These are phyloP conservation scores for Termitomyces sp. DNA, from an alignment of 768 basidiomycete species.

Conservation along the genomic window DNA sequence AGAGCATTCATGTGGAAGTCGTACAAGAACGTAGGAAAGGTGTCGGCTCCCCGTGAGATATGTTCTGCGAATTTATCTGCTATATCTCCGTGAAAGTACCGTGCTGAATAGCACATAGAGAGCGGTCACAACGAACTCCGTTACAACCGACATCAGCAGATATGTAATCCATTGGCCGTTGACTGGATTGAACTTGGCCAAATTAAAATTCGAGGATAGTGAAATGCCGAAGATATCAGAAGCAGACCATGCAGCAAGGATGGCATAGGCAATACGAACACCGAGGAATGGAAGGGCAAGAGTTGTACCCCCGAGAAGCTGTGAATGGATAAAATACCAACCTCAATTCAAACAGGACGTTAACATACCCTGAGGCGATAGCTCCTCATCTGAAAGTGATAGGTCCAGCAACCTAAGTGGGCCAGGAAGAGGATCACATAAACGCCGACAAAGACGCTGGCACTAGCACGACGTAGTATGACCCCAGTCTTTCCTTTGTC, in stretches of 20 bases:
- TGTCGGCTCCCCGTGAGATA: not conserved
- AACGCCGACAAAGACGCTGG: conserved; percentile 34
- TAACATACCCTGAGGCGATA: conserved; percentile 39
- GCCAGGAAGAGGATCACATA: conserved; percentile 34
- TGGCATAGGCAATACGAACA: conserved; percentile 48
- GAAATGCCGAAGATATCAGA: conserved; percentile 34
- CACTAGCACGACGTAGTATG: conserved; percentile 36
- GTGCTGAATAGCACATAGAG: conserved; percentile 46
- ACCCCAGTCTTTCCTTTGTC: conserved; percentile 26
- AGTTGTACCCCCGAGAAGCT: conserved; percentile 55
- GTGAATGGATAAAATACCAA: not conserved
- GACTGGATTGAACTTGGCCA: conserved; percentile 51
- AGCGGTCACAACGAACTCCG: conserved; percentile 48
- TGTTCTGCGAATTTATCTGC: not conserved
- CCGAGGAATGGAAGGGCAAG: conserved; percentile 56
- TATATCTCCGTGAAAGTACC: conserved; percentile 28
- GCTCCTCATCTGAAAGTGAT: conserved; percentile 39
- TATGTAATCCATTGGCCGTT: conserved; percentile 55
- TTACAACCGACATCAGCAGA: conserved; percentile 51
- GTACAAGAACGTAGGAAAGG: conserved; percentile 1
- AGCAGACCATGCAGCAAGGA: conserved; percentile 56
- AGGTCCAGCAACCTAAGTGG: conserved; percentile 37
- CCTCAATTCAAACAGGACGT: not conserved
- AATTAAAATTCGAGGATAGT: conserved; percentile 31
- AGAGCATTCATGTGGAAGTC: not conserved